A percentile compares a stretch with the other conserved stretches of the same genome.
These are phyloP conservation scores for Trichosporon asahii DNA, from an alignment of 1,284 basidiomycete genomes.

Conservation along the genomic window DNA sequence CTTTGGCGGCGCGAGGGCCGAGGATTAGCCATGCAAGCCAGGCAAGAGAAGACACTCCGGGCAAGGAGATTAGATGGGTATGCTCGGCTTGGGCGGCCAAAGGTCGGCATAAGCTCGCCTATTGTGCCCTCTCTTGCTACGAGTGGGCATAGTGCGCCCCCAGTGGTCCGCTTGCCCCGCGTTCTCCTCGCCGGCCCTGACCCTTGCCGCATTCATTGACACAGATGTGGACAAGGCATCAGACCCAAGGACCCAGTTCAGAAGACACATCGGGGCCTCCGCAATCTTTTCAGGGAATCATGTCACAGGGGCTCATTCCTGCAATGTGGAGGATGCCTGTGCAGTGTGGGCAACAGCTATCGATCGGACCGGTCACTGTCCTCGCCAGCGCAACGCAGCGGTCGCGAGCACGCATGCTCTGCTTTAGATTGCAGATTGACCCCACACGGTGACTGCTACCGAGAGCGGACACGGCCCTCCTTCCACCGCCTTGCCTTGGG, in stretches of 20 bases:
- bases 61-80: background rate
- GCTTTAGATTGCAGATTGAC: background rate
- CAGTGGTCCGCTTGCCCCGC: no score
- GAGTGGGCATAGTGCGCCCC: background rate
- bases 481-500: background rate
- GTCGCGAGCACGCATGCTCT: background rate
- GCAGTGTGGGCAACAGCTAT: background rate
- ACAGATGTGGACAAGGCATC: no score
- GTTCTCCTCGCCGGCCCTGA: background rate
- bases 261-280: constrained; percentile 6
- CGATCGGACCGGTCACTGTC: background rate
- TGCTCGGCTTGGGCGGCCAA: background rate
- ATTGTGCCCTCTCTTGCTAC: background rate
- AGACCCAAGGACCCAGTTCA: background rate
- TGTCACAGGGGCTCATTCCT: constrained; percentile 6
- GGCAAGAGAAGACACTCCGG: background rate
- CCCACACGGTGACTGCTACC: background rate
- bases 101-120: constrained; percentile 10
- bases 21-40: no score
- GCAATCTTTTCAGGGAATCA: background rate
- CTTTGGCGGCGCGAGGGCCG: background rate
- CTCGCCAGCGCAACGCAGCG: background rate
- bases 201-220: background rate
- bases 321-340: background rate
- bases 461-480: background rate